Conservation (phyloP, 2,329 filamentous ascomycete species). For the Nemania diffusa region DNA sequence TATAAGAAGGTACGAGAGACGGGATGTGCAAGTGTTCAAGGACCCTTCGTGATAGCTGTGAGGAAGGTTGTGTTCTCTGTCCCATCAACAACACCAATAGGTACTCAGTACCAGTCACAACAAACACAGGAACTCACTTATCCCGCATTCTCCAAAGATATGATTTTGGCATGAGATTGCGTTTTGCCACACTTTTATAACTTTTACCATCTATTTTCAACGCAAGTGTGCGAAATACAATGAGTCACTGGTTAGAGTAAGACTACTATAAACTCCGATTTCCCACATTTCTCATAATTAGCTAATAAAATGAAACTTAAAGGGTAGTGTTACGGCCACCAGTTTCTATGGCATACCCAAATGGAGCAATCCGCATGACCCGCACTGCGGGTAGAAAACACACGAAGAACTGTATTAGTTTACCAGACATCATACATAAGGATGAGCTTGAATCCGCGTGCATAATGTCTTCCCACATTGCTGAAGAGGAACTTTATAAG, state of each 20-base stretch:
- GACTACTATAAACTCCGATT: background rate
- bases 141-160: background rate
- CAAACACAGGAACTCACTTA: background rate
- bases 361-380: conserved; percentile 44
- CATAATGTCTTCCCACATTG: conserved; percentile 42
- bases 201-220: background rate
- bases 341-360: conserved; percentile 36
- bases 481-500: conserved; percentile 38
- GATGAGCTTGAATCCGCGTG: conserved; percentile 41
- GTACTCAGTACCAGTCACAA: background rate
- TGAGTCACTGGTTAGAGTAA: background rate
- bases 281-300: background rate
- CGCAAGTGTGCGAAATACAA: background rate
- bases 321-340: too few relatives aligned
- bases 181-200: background rate
- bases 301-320: background rate
- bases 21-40: background rate
- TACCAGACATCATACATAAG: conserved; percentile 41
- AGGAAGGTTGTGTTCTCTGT: background rate
- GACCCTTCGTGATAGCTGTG: background rate
- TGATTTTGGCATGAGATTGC: background rate
- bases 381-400: conserved; percentile 40
- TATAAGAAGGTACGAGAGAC: background rate
- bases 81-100: background rate
- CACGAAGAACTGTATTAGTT: conserved; percentile 42